Evolutionary conservation across 148 eudicot species (phyloP), one percentile per base, ranked within the genome.

Genomic region (Camellia granthamiana): DNA sequence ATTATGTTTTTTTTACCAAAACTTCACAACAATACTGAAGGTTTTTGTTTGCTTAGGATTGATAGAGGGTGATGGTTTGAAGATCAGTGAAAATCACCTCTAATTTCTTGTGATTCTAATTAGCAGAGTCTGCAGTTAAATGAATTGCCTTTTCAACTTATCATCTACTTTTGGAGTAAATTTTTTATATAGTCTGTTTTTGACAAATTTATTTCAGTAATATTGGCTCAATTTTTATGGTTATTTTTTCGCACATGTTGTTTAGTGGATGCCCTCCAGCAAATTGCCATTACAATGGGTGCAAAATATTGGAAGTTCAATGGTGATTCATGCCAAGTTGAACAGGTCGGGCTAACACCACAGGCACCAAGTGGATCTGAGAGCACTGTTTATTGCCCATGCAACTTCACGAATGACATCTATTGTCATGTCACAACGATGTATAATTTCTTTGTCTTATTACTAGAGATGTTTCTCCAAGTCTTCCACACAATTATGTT

Each of bases 351-450:
- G 38, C 47, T 79, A 51, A 77, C 88, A 23, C 30, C 78, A 10
- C 62, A 71, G 71, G 46, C 79, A 65, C 85, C 92, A 49, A 62
- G 61, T 12, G 84, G 75, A 59, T 80, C 88, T 74, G 84, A 81
- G 41, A 81, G 84, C 63, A 62, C 43, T 30, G 80, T 92, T 77
- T 75, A 56, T 14, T 92, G 96, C 81, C 84, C 84, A 66, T 92
- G 96, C 87, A 81, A 81, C 15, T 73, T 58, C 63, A 86, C 77
- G 19, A 89, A 86, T 77, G 82, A 78, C 78, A 83, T 86, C 14
- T 62, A 68, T 72, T 92, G 96, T 70, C 93, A 89, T 75, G 91
- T 90, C 65, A 87, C 85, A 76, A 83, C 47, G 74, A 85, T 92
- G 93, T 92, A 88, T 68, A 23, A 21, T 77, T 69, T 77, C 77